A percentile compares a stretch with the other conserved stretches of the same genome.
Conservation (phyloP, 1,139 yeast species). For the Debaryomyces sp. region DNA sequence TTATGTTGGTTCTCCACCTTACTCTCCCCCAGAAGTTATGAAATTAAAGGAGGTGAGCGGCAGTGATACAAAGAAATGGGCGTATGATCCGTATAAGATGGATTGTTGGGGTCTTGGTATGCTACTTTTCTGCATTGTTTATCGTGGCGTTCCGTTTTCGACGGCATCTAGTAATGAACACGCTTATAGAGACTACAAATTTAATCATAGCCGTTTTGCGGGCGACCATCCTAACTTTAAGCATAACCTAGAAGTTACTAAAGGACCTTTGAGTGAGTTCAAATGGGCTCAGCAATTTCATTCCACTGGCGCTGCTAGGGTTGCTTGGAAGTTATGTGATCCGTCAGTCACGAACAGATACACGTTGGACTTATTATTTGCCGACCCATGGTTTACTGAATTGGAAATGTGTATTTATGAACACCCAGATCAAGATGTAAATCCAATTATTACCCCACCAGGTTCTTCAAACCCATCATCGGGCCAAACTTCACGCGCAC, state of each 20-base stretch:
- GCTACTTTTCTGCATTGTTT: constrained; percentile 60
- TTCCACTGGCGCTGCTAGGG: constrained; percentile 60
- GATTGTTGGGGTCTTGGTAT: constrained; percentile 78
- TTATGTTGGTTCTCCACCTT: constrained; percentile 79
- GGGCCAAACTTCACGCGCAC: constrained; percentile 31
- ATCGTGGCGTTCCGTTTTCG: constrained; percentile 63
- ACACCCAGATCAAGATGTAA: constrained; percentile 48
- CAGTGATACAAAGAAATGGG: constrained; percentile 41
- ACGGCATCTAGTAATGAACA: constrained; percentile 54
- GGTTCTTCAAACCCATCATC: constrained; percentile 24
- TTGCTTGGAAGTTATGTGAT: constrained; percentile 77
- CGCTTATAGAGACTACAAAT: constrained; percentile 59
- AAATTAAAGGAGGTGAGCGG: constrained; percentile 43
- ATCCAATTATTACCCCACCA: constrained; percentile 38
- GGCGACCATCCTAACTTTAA: constrained; percentile 58
- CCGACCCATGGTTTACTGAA: constrained; percentile 65
- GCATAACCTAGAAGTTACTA: constrained; percentile 43
- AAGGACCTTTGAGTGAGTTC: constrained; percentile 71
- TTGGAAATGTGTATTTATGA: constrained; percentile 67
- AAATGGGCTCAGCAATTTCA: constrained; percentile 64
- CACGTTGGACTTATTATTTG: constrained; percentile 53
- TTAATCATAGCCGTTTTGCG: constrained; percentile 53
- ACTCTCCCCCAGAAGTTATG: constrained; percentile 79
- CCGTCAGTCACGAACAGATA: constrained; percentile 59
- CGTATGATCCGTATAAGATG: constrained; percentile 68